Conservation (phyloP, 2,329 filamentous ascomycete species). For the Hysterium pulicare region DNA sequence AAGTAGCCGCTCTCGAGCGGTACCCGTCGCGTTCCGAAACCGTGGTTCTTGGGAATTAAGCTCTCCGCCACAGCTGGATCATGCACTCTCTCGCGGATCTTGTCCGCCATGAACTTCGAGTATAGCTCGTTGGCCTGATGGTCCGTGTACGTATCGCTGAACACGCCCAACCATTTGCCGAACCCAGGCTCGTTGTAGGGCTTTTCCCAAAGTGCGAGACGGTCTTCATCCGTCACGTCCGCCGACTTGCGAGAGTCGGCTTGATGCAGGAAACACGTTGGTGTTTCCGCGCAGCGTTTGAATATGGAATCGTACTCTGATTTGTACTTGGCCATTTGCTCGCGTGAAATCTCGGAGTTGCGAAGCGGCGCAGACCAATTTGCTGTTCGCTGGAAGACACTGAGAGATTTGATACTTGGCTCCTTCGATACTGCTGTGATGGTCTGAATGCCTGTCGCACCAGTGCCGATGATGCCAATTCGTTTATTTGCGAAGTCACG, state of each 20-base stretch:
- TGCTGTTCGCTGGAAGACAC: conserved; percentile 9
- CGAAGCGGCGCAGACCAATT: conserved; percentile 56
- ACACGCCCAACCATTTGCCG: conserved; percentile 17
- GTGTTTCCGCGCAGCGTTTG: conserved; percentile 45
- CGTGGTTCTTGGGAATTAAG: conserved; percentile 40
- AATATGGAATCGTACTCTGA: conserved; percentile 43
- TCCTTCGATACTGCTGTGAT: conserved; percentile 13
- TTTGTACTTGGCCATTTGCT: conserved; percentile 47
- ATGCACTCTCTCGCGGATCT: conserved; percentile 34
- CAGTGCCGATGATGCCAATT: conserved; percentile 60
- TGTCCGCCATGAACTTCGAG: conserved; percentile 44
- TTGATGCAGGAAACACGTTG: conserved; percentile 55
- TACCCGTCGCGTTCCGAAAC: conserved; percentile 40
- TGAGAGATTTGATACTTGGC: not conserved
- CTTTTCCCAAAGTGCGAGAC: conserved; percentile 13
- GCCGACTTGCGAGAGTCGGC: conserved; percentile 43
- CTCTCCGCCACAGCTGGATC: conserved; percentile 38
- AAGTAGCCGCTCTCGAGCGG: conserved; percentile 42
- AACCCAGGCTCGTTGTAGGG: conserved; percentile 21
- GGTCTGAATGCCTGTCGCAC: conserved; percentile 47
- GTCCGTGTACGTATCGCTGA: conserved; percentile 34
- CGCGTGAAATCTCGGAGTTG: conserved; percentile 33
- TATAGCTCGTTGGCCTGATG: conserved; percentile 37
- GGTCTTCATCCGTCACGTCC: conserved; percentile 13
- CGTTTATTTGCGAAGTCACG: conserved; percentile 53